Percentiles rank a stretch among this genome's conserved stretches.
These are phyloP conservation scores for Theileria luwenshuni DNA, from an alignment of 169 alveolate genomes.

Conservation along the genomic window DNA sequence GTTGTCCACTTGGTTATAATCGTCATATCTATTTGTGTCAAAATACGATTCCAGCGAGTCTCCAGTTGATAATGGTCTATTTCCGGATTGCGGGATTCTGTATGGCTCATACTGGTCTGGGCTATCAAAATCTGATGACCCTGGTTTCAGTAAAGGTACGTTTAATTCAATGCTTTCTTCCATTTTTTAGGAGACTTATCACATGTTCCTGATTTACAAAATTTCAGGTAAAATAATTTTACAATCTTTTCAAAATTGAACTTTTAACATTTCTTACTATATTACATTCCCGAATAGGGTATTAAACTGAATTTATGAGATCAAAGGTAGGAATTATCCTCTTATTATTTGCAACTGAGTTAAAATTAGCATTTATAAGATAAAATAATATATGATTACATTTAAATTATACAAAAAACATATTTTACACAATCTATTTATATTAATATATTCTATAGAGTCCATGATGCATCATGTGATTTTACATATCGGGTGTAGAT, in stretches of 20 bases:
- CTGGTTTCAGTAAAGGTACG: conserved; percentile 7
- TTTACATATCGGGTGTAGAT: neutral
- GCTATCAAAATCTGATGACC: neutral
- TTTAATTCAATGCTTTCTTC: neutral
- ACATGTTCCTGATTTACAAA: no score
- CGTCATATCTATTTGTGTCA: neutral
- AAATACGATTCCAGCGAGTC: neutral
- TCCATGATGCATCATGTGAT: no score
- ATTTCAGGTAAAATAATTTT: no score
- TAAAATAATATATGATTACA: neutral
- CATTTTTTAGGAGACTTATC: neutral
- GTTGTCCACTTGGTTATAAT: conserved; percentile 1
- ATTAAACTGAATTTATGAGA: no score
- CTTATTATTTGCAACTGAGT: no score
- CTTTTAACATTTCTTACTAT: no score
- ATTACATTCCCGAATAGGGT: no score
- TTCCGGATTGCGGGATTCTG: conserved; percentile 1
- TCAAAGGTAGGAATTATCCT: no score
- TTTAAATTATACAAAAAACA: no score
- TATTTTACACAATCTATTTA: neutral
- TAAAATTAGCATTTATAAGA: no score
- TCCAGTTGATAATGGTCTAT: neutral
- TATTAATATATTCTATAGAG: no score
- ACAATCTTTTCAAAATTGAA: no score
- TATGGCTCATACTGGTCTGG: neutral